Conservation (phyloP, 1,139 yeast species). For the Protomyces pachydermus region DNA sequence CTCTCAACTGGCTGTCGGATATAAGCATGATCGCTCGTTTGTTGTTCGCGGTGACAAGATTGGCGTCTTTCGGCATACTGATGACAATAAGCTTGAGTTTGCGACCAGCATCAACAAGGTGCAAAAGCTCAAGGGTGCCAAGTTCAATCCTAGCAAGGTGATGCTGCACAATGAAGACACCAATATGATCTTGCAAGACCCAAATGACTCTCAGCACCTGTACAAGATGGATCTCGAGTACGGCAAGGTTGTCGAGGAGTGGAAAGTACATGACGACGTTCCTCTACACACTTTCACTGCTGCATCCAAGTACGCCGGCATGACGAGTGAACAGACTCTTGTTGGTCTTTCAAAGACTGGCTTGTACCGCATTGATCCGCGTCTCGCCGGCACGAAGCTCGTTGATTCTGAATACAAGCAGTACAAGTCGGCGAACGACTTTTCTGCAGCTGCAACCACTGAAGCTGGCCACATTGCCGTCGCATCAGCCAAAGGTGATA, state of each 20-base stretch:
- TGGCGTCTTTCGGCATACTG: conserved; percentile 69
- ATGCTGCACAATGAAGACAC: conserved; percentile 74
- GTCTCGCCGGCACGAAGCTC: conserved; percentile 54
- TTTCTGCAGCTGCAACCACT: conserved; percentile 65
- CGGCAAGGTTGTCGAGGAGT: conserved; percentile 78
- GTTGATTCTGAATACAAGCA: conserved; percentile 53
- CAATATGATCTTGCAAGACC: conserved; percentile 59
- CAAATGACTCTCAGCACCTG: conserved; percentile 45
- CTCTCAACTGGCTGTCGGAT: conserved; percentile 65
- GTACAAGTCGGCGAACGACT: conserved; percentile 53
- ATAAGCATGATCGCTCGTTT: conserved; percentile 63
- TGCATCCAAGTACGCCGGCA: conserved; percentile 62
- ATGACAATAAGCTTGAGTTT: conserved; percentile 50
- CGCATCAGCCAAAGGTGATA: conserved; percentile 69
- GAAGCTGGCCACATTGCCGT: conserved; percentile 69
- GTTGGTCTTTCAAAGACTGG: conserved; percentile 63
- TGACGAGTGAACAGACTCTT: conserved; percentile 67
- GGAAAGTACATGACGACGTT: conserved; percentile 49
- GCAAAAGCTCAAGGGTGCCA: conserved; percentile 50
- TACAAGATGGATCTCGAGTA: conserved; percentile 72
- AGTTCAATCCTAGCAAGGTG: conserved; percentile 57
- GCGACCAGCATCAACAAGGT: conserved; percentile 63
- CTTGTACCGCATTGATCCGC: conserved; percentile 72
- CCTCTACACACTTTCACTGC: conserved; percentile 61
- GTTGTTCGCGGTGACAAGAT: conserved; percentile 73